Conservation (phyloP, 768 basidiomycete genomes). For the Trametes maxima region DNA sequence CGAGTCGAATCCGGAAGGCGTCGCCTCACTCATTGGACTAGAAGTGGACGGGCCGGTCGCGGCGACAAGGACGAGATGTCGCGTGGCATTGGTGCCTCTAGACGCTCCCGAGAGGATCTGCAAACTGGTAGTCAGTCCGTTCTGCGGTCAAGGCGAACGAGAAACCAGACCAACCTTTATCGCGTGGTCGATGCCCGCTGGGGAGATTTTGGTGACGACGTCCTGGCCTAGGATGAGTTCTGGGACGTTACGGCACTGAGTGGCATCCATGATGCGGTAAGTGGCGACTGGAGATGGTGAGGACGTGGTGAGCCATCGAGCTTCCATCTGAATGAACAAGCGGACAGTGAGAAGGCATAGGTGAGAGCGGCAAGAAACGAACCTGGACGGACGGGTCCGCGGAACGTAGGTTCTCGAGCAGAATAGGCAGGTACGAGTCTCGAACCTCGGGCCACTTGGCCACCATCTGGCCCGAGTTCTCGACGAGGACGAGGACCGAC, state of each 20-base stretch:
- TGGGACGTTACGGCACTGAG: slow-evolving; percentile 21
- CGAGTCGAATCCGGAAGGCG: slow-evolving; percentile 28
- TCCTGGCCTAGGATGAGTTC: slow-evolving; percentile 23
- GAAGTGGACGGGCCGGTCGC: slow-evolving; percentile 39
- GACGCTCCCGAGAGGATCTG: slow-evolving; percentile 18
- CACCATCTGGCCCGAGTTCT: slow-evolving; percentile 29
- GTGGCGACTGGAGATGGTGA: slow-evolving; percentile 20
- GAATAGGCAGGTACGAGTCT: slow-evolving; percentile 27
- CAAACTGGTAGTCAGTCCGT: not conserved
- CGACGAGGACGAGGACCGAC: slow-evolving; percentile 35
- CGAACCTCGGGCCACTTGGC: slow-evolving; percentile 32
- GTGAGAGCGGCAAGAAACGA: slow-evolving; percentile 11
- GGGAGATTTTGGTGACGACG: slow-evolving; percentile 21
- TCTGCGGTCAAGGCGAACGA: not conserved
- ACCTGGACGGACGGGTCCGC: slow-evolving; percentile 29
- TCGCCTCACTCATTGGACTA: slow-evolving; percentile 9
- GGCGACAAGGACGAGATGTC: slow-evolving; percentile 59
- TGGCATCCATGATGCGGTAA: slow-evolving; percentile 9
- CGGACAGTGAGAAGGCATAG: slow-evolving; percentile 16
- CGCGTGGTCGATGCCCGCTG: slow-evolving; percentile 21
- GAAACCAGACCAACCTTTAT: slow-evolving; percentile 23
- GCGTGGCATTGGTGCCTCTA: slow-evolving; percentile 31
- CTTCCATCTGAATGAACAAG: slow-evolving; percentile 26
- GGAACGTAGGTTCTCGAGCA: slow-evolving; percentile 30
- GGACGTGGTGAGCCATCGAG: slow-evolving; percentile 30